Evolutionary conservation across 148 eudicot genomes (phyloP).

Genomic region (Dysphania ambrosioides): DNA sequence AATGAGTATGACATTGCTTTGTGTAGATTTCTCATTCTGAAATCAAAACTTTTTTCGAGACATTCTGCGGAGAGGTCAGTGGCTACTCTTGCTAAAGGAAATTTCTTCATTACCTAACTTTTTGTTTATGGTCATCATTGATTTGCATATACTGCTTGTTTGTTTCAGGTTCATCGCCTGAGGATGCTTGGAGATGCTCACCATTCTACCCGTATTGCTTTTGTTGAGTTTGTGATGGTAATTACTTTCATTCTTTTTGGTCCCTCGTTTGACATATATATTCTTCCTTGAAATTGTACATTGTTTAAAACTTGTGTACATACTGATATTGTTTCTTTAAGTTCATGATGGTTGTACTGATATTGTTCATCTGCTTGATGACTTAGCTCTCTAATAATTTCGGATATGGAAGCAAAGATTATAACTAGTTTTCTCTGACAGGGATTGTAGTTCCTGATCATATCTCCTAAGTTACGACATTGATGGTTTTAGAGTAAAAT

Average conservation of each 20-base stretch:
- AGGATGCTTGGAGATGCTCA: slow-evolving; percentile 49
- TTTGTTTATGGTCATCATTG: neutral
- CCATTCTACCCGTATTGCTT: slow-evolving; percentile 51
- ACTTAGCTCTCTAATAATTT: neutral
- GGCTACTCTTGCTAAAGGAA: neutral
- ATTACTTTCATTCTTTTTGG: slow-evolving; percentile 1
- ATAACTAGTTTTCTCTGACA: neutral
- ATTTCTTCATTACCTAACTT: neutral
- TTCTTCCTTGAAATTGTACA: neutral
- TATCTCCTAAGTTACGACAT: neutral
- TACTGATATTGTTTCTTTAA: neutral
- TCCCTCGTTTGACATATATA: neutral
- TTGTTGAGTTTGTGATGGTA: slow-evolving; percentile 52
- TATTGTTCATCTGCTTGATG: neutral
- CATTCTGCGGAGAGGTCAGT: slow-evolving; percentile 80
- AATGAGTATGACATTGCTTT: slow-evolving; percentile 2
- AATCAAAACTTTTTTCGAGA: slow-evolving; percentile 73
- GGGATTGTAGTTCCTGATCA: neutral
- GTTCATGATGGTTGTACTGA: neutral
- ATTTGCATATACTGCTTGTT: neutral
- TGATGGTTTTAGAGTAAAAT: neutral
- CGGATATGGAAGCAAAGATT: neutral
- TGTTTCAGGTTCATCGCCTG: slow-evolving; percentile 37
- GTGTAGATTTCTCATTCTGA: slow-evolving; percentile 72
- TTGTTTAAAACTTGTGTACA: neutral